A percentile compares a stretch with the other conserved stretches of the same genome.
phyloP scores from a whole-genome alignment of 257 asterid genomes.

The Scutellaria baicalensis region DNA sequence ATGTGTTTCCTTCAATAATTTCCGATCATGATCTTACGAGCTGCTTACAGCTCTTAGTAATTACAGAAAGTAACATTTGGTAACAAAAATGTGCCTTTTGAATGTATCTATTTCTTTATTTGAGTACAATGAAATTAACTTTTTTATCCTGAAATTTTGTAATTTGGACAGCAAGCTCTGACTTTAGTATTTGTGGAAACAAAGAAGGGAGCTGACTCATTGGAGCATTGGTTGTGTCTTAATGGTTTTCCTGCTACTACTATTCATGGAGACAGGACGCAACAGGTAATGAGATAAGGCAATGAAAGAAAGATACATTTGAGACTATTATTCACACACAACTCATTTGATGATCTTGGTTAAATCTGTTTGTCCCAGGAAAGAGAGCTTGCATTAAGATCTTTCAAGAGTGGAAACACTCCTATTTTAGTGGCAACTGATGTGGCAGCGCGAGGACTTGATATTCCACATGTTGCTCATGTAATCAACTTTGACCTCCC shows the following conservation, averaged over 20 bases:
- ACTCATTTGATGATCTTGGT: not conserved
- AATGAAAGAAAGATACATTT: not conserved
- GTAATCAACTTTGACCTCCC: constrained; percentile 82
- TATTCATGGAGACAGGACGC: constrained; percentile 90
- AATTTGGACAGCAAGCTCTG: constrained; percentile 63
- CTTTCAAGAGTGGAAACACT: constrained; percentile 72
- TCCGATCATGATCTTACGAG: not conserved
- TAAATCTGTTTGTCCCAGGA: constrained; percentile 41
- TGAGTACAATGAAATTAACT: not conserved
- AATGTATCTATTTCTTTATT: not conserved
- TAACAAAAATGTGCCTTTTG: not conserved
- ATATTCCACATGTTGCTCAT: constrained; percentile 73
- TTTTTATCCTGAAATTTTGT: constrained; percentile 3
- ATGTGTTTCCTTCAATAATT: not conserved
- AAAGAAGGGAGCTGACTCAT: constrained; percentile 86
- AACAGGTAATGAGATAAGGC: constrained; percentile 43
- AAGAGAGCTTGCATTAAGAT: constrained; percentile 67
- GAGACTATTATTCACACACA: not conserved
- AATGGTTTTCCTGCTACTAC: constrained; percentile 86
- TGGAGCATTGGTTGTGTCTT: constrained; percentile 65
- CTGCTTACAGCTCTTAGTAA: not conserved
- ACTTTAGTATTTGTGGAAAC: constrained; percentile 94
- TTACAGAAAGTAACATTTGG: not conserved
- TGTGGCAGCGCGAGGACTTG: constrained; percentile 90
- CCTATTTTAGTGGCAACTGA: constrained; percentile 84